Base-by-base conservation (phyloP, 768 basidiomycete species). In the Trametes cinnabarina region DNA sequence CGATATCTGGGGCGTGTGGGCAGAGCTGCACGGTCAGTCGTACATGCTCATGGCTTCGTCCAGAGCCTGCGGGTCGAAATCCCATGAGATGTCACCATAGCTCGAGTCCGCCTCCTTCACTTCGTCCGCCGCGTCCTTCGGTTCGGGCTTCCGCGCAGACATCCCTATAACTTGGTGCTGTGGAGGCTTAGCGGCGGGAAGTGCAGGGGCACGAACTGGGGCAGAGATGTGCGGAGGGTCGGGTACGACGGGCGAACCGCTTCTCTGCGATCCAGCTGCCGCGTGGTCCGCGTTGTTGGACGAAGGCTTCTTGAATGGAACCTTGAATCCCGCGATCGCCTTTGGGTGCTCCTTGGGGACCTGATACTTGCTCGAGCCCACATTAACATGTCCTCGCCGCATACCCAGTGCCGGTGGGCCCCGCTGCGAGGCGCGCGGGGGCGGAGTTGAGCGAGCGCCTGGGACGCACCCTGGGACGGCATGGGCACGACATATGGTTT, bases 61-160 rank as follows among this genome's bases (percentile, higher is more conserved):
- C 11, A 64, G 14, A 0, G 39, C 48, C 23, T 48, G 46, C 1
- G 46, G 26, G 52, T 63, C 62, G 3, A 59, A 34, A 19, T 61
- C 55, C 26, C 55, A 51, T 43, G 59, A 51, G 12, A 62, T 47
- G 28, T 66, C 62, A 1, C 61, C 65, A 34, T 55, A 64, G 35
- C 65, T 66, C 43, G 65, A 63, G 42, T 66, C 59, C 12, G 65
- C 57, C 12, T 63, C 65, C 35, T 46, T 30, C 22, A 20, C 47
- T 30, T 44, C 55, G 32, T 35, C 46, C 41, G 26, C 48, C 12
- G 32, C 46, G 32, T 55, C 42, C 19, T 3, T 19, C 17, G 58
- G 58, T 23, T 60, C 58, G 17, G 58, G 34, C 48, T 43, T 50
- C 2, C 52, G 58, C 26, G 58, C 52, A 3, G 58, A 54, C 58